Evolutionary conservation across 441 rosid species (phyloP), one percentile per base, ranked within the genome.

Genomic region (Euphorbia celastroides): DNA sequence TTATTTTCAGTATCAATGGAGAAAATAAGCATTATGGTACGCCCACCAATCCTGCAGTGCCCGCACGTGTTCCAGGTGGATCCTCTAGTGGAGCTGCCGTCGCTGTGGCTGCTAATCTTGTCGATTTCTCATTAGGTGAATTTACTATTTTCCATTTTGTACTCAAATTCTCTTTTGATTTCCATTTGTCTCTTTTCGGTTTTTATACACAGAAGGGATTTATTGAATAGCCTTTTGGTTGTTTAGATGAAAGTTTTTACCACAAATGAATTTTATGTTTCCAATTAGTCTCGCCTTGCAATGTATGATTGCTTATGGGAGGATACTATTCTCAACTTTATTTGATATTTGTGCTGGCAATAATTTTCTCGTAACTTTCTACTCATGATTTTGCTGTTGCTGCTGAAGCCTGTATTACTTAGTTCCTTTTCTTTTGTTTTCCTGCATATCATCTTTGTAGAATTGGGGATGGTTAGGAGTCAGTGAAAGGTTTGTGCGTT

Each of bases 1-100:
- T n/a, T n/a, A n/a, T n/a, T n/a, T n/a, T n/a, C 86, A 94, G 98
- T 70, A 89, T 94, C 62, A 78, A 87, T 62, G 99, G 98, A 65
- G 97, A 92, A 82, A 94, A 94, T 77, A 74, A 58, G 32, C 97
- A 94, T 68, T 89, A 92, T 23, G 97, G 98, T 57, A 89, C 99
- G 32, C 99, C 99, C 27, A 71, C n/a, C 65, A 94, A 94, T 77
- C 98, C 97, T 28, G 91, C 96, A 74, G 79, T 75, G 0, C n/a
- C n/a, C n/a, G 88, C 81, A 68, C 79, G 88, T 8, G 88, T 88
- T 16, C 99, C 98, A 30, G 98, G 97, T 23, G 99, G 99, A 75
- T 94, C 99, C 57, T 94, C 98, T 11, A 94, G 98, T 75, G 98
- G 98, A 54, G 92, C 98, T 69, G 98, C 98, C 23, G 99, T 89